Evolutionary conservation across 2,329 filamentous ascomycete genomes (phyloP), one percentile per base, ranked within the genome.

Genomic region (Thelonectria rubi): DNA sequence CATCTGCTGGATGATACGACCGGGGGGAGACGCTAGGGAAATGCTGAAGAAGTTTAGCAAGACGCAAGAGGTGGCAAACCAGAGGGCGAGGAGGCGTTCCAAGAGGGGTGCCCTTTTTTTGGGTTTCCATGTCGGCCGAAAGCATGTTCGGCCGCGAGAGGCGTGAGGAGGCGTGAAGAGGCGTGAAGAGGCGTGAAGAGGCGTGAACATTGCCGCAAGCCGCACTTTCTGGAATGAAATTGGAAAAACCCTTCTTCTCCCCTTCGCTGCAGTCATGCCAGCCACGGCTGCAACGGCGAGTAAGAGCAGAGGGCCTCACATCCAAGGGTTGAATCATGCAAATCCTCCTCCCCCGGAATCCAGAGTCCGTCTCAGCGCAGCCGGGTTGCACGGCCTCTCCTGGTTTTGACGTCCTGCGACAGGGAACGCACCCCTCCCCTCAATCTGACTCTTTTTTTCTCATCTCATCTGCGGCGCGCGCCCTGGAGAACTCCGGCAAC

Each of bases 1-100:
- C 15, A 9, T 15, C 24, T 5, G 26, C 39, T n/a, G 53, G 39
- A 43, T 61, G 58, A 58, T 61, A 61, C 58, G 58, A 42, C 53
- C 21, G 37, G 37, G 37, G 37, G 49, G 5, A 40, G 53, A 54
- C 52, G 30, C 57, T 61, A 42, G 26, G 48, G 49, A 34, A 45
- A 15, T 53, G 54, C 58, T 58, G 57, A 45, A 58, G 42, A 49
- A 5, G 7, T 39, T 21, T 58, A 56, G 58, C 32, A 34, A 17
- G 24, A 45, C 24, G 32, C 47, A 20, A 24, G 15, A 34, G 43
- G 51, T 51, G 58, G 51, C 46, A 20, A 56, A 32, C n/a, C 32
- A 12, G 14, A 9, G 42, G 14, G 21, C 12, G 7, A 14, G 47
- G 11, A 58, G 20, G 32, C 42, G 46, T n/a, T n/a, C n/a, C n/a